Conservation (phyloP, 495 filamentous ascomycete species). For the Penicillium coprophilum region DNA sequence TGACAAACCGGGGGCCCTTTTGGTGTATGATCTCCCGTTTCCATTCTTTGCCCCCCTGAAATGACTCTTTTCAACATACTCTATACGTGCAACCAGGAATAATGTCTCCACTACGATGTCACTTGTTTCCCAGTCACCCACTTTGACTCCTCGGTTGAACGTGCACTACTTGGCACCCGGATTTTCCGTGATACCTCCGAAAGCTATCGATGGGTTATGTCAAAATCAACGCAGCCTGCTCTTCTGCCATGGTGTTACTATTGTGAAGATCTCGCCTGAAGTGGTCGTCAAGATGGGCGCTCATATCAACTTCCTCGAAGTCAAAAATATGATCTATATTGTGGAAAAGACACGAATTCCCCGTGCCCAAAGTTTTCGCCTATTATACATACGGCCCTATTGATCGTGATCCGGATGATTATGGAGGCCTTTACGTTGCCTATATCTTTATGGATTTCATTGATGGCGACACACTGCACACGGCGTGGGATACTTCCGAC, state of each 20-base stretch:
- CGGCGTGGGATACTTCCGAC: conserved; percentile 20
- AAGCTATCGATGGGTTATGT: background rate
- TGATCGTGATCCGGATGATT: conserved; percentile 13
- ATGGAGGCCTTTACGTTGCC: conserved; percentile 23
- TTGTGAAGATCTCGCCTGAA: conserved; percentile 15
- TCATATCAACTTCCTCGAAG: conserved; percentile 24
- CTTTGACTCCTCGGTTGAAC: background rate
- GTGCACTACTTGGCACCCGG: conserved; percentile 1
- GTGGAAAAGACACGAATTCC: conserved; percentile 27
- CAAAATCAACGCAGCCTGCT: background rate
- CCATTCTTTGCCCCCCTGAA: no score
- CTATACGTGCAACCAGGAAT: background rate
- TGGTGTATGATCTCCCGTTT: no score
- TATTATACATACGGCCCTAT: conserved; percentile 27
- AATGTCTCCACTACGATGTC: background rate
- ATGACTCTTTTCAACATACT: no score
- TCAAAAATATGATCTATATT: conserved; percentile 30
- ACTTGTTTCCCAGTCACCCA: background rate
- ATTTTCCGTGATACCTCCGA: background rate
- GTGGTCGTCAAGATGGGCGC: conserved; percentile 28
- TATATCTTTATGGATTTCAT: conserved; percentile 36
- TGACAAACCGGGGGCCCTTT: no score
- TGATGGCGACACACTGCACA: conserved; percentile 24
- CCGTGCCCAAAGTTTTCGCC: conserved; percentile 31
- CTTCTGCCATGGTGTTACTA: conserved; percentile 3